Percentiles rank a stretch among this genome's conserved stretches.
Conservation (phyloP, 768 basidiomycete genomes). For the Serendipita vermifera region DNA sequence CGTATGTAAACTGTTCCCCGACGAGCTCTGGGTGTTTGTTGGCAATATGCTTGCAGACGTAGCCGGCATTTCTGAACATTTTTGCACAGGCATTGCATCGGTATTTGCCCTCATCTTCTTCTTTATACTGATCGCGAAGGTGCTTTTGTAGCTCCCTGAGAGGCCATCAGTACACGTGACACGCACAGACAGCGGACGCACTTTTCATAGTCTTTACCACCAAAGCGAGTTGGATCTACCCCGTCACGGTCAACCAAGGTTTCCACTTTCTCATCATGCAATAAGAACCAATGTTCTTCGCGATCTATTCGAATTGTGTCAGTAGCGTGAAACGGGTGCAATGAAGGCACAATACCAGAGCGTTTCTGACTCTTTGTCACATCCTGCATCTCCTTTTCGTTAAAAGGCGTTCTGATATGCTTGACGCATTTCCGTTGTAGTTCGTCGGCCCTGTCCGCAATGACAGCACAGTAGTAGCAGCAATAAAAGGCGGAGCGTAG, state of each 20-base stretch:
- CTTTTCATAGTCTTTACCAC: constrained; percentile 85
- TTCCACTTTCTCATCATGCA: constrained; percentile 75
- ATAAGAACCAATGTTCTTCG: constrained; percentile 86
- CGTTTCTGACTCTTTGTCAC: constrained; percentile 34
- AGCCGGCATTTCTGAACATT: constrained; percentile 92
- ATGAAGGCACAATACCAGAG: not conserved
- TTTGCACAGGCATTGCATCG: constrained; percentile 94
- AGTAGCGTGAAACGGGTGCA: not conserved
- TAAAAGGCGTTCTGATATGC: constrained; percentile 49
- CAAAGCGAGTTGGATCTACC: constrained; percentile 81
- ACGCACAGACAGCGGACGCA: constrained; percentile 29
- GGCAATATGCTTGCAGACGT: constrained; percentile 93
- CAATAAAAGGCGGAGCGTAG: constrained; percentile 84
- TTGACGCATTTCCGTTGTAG: constrained; percentile 87
- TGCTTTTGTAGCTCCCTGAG: constrained; percentile 67
- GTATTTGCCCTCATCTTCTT: constrained; percentile 95
- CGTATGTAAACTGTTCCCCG: constrained; percentile 52
- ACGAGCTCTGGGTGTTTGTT: constrained; percentile 88
- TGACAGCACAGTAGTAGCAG: constrained; percentile 95
- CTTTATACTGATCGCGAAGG: constrained; percentile 71
- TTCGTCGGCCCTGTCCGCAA: constrained; percentile 88
- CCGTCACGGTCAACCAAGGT: constrained; percentile 63
- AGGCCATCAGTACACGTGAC: constrained; percentile 12
- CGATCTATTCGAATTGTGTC: constrained; percentile 10
- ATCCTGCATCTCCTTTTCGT: constrained; percentile 40